A percentile compares a stretch with the other conserved stretches of the same genome.
Evolutionary conservation across 345 rosid species (phyloP).

Genomic region (Capsella bursapastoris): DNA sequence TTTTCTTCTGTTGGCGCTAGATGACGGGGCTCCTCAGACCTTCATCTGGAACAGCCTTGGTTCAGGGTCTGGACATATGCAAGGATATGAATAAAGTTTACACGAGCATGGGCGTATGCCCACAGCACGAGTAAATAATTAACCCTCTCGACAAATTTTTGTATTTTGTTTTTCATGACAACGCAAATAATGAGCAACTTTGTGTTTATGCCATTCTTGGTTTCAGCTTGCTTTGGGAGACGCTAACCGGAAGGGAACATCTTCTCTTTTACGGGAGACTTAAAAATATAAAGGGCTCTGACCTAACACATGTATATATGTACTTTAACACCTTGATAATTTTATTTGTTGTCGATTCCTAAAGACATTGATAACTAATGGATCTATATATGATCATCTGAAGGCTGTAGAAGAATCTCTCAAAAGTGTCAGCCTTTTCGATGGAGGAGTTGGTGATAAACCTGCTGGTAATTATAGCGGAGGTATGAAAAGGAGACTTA

Average conservation of each 20-base stretch:
- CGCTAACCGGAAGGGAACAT: conserved; percentile 66
- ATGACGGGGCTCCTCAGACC: conserved; percentile 92
- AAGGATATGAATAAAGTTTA: conserved; percentile 79
- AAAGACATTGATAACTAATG: conserved; percentile 14
- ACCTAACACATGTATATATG: conserved; percentile 57
- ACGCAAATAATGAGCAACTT: neutral
- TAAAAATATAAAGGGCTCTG: conserved; percentile 80
- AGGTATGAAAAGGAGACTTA: conserved; percentile 97
- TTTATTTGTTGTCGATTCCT: neutral
- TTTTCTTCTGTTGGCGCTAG: conserved; percentile 45
- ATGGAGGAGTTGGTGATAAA: conserved; percentile 88
- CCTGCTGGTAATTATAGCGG: conserved; percentile 94
- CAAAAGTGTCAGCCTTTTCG: conserved; percentile 65
- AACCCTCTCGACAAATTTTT: neutral
- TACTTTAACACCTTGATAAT: neutral
- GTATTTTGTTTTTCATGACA: conserved; percentile 3
- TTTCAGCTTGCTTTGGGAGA: conserved; percentile 92
- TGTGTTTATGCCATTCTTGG: conserved; percentile 15
- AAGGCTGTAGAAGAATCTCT: conserved; percentile 98
- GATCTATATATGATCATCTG: conserved; percentile 17
- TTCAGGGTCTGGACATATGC: conserved; percentile 71
- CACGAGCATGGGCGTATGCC: conserved; percentile 96
- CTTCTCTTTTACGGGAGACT: conserved; percentile 72
- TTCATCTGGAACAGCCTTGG: conserved; percentile 75
- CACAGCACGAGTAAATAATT: conserved; percentile 85